These are phyloP conservation scores for Colletotrichum eleusines DNA, from an alignment of 2,329 filamentous ascomycete genomes.

Conservation along the genomic window DNA sequence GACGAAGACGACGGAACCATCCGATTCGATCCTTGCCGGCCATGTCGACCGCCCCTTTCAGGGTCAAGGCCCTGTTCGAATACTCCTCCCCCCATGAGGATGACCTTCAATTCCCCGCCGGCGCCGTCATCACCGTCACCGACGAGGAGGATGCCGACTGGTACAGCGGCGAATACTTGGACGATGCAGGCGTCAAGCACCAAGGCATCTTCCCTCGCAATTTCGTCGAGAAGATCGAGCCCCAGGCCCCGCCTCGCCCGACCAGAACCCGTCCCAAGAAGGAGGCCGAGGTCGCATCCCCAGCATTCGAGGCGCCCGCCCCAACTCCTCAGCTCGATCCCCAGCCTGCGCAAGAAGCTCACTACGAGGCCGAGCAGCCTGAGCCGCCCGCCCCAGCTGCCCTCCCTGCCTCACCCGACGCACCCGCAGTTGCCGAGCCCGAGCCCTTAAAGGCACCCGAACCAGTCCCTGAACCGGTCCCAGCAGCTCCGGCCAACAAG, in stretches of 20 bases:
- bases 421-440: slow-evolving; percentile 52
- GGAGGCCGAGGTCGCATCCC: slow-evolving; percentile 57
- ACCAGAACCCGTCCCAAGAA: slow-evolving; percentile 79
- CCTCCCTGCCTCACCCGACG: slow-evolving; percentile 49
- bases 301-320: slow-evolving; percentile 44
- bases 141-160: slow-evolving; percentile 94
- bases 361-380: slow-evolving; percentile 51
- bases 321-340: slow-evolving; percentile 48
- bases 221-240: slow-evolving; percentile 97
- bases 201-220: slow-evolving; percentile 95
- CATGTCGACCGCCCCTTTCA: slow-evolving; percentile 74
- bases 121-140: slow-evolving; percentile 93
- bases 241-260: slow-evolving; percentile 88
- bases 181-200: slow-evolving; percentile 78
- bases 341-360: slow-evolving; percentile 50
- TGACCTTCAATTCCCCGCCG: slow-evolving; percentile 86
- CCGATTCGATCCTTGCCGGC: slow-evolving; percentile 35
- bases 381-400: slow-evolving; percentile 48
- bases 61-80: slow-evolving; percentile 95
- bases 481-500: slow-evolving; percentile 52
- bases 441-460: slow-evolving; percentile 49
- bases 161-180: slow-evolving; percentile 90
- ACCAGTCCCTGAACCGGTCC: slow-evolving; percentile 47
- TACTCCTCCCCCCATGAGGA: slow-evolving; percentile 95
- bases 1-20: slow-evolving; percentile 14